A percentile compares a stretch with the other conserved stretches of the same genome.
phyloP scores from a whole-genome alignment of 352 stramenopile genomes.

The Globisporangium nunn region DNA sequence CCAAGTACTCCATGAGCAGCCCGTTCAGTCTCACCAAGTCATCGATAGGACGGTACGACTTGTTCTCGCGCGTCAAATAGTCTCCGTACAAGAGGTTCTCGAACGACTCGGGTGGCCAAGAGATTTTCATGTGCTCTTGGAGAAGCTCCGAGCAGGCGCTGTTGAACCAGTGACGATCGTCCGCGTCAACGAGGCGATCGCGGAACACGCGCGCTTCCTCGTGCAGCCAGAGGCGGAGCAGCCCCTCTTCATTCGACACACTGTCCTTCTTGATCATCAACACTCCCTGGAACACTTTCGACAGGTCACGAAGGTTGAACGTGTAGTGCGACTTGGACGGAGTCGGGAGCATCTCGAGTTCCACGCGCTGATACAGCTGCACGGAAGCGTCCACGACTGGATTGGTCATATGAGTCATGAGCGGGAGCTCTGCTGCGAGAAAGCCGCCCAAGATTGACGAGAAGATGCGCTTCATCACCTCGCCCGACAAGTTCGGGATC shows the following conservation, averaged over 20 bases:
- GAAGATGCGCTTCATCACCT: constrained; percentile 89
- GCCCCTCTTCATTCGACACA: constrained; percentile 49
- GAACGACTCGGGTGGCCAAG: constrained; percentile 57
- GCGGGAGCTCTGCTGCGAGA: constrained; percentile 55
- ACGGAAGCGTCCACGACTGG: constrained; percentile 87
- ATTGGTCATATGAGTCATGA: constrained; percentile 57
- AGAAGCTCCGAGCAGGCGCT: constrained; percentile 61
- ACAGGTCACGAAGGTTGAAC: constrained; percentile 92
- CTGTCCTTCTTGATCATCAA: constrained; percentile 89
- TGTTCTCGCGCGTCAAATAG: constrained; percentile 80
- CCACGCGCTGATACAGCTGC: constrained; percentile 82
- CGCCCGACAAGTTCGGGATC: constrained; percentile 78
- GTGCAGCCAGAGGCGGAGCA: constrained; percentile 89
- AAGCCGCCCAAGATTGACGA: constrained; percentile 87
- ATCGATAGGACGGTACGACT: constrained; percentile 63
- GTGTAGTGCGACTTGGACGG: constrained; percentile 92
- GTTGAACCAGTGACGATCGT: constrained; percentile 89
- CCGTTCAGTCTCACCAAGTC: constrained; percentile 62
- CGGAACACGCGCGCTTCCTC: constrained; percentile 90
- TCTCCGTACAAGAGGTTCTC: constrained; percentile 88
- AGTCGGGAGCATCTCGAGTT: constrained; percentile 87
- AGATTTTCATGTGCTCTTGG: constrained; percentile 51
- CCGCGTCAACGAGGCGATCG: constrained; percentile 84
- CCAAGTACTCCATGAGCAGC: constrained; percentile 86
- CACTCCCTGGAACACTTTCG: constrained; percentile 91